Percentiles rank a stretch among this genome's conserved stretches.
phyloP scores from a whole-genome alignment of 1,284 basidiomycete species.

The Cryptococcus sp. region DNA sequence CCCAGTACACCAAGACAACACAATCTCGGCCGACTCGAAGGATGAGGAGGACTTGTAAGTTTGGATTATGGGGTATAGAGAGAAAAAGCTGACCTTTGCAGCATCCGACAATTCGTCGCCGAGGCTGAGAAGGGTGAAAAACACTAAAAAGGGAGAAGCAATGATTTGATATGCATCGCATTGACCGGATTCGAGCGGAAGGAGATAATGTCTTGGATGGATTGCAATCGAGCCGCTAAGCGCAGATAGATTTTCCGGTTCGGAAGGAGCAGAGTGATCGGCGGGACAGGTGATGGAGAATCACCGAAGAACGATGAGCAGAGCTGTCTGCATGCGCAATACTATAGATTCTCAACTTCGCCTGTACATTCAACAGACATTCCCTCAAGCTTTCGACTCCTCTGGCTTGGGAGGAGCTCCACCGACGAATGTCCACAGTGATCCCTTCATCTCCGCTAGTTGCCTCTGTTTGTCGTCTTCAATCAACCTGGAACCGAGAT shows the following conservation, averaged over 20 bases:
- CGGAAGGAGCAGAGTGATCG: background rate
- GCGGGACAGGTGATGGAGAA: slow-evolving; percentile 1
- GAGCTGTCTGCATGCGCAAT: slow-evolving; percentile 7
- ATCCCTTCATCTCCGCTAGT: slow-evolving; percentile 56
- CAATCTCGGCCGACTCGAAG: slow-evolving; percentile 22
- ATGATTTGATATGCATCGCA: no score
- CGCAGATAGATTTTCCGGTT: no score
- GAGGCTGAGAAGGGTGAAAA: slow-evolving; percentile 42
- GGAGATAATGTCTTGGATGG: no score
- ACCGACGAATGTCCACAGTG: slow-evolving; percentile 49
- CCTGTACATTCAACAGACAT: background rate
- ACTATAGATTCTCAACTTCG: background rate
- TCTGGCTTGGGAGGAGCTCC: slow-evolving; percentile 8
- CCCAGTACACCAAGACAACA: slow-evolving; percentile 21
- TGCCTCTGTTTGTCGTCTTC: slow-evolving; percentile 71
- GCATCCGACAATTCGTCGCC: slow-evolving; percentile 46
- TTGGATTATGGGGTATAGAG: background rate
- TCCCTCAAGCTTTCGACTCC: background rate
- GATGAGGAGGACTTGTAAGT: slow-evolving; percentile 39
- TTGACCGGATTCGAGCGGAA: no score
- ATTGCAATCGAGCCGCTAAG: no score
- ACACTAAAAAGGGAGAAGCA: background rate
- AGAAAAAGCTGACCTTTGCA: slow-evolving; percentile 6
- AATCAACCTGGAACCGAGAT: slow-evolving; percentile 45
- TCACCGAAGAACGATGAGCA: background rate